Evolutionary conservation across 352 stramenopile genomes (phyloP).

Genomic region (Globisporangium mamillatum): DNA sequence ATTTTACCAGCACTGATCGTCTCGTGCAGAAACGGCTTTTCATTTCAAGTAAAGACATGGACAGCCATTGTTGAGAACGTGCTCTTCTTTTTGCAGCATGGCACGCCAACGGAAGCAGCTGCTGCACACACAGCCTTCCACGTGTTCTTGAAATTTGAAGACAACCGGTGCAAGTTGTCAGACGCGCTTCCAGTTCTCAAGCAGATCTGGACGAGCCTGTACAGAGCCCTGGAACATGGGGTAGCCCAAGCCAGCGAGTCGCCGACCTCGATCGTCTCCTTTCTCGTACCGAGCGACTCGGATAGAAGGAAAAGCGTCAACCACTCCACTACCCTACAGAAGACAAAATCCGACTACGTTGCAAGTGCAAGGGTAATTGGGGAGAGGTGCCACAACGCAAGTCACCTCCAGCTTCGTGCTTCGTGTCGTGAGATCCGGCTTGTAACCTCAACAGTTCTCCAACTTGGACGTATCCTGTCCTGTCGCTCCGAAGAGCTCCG

Average conservation of each 20-base stretch:
- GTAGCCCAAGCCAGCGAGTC: not conserved
- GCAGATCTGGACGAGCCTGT: conserved; percentile 12
- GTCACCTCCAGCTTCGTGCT: not conserved
- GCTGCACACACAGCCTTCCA: conserved; percentile 12
- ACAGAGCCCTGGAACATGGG: conserved; percentile 6
- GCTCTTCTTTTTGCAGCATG: conserved; percentile 17
- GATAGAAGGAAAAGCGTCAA: not conserved
- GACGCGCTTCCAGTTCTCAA: conserved; percentile 7
- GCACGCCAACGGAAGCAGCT: not conserved
- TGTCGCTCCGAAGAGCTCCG: not conserved
- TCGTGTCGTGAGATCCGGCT: conserved; percentile 2
- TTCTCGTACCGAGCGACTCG: not conserved
- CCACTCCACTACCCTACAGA: not conserved
- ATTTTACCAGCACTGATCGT: not conserved
- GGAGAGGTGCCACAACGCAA: not conserved
- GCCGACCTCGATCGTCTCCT: conserved; percentile 1
- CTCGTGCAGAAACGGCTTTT: not conserved
- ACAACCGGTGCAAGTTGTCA: not conserved
- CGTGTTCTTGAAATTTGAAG: conserved; percentile 3
- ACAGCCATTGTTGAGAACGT: conserved; percentile 11
- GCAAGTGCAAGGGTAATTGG: not conserved
- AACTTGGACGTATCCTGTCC: conserved; percentile 9
- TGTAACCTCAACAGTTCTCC: conserved; percentile 3
- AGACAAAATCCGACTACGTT: not conserved
- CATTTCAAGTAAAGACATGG: not conserved